phyloP scores from a whole-genome alignment of 306 rosid genomes.

The Sicyos baderoa region DNA sequence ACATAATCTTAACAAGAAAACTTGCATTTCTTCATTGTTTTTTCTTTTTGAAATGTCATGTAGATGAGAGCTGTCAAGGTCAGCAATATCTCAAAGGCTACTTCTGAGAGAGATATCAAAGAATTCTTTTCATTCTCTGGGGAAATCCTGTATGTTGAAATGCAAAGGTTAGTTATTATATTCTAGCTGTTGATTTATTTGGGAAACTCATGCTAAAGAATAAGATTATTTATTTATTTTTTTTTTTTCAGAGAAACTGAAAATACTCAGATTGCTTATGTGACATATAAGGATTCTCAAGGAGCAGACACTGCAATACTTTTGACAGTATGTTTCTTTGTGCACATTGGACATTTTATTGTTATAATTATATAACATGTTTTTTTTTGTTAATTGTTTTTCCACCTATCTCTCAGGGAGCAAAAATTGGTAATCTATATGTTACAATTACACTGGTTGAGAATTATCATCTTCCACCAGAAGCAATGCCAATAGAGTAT shows the following conservation, averaged over 20 bases:
- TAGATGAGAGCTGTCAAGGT: conserved; percentile 68
- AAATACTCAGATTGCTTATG: conserved; percentile 63
- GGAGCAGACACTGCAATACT: conserved; percentile 80
- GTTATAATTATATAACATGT: not conserved
- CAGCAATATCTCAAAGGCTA: conserved; percentile 54
- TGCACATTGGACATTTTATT: not conserved
- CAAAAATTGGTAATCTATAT: conserved; percentile 45
- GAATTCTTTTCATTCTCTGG: conserved; percentile 92
- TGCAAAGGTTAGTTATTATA: conserved; percentile 51
- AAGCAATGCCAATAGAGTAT: conserved; percentile 40
- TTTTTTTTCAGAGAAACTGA: conserved; percentile 46
- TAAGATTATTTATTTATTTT: not conserved
- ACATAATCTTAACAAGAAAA: not conserved
- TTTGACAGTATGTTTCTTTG: conserved; percentile 45
- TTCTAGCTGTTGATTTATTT: conserved; percentile 1
- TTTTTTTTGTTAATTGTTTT: not conserved
- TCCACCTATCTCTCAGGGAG: conserved; percentile 37
- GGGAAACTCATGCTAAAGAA: conserved; percentile 20
- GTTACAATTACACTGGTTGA: conserved; percentile 56
- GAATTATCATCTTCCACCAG: conserved; percentile 71
- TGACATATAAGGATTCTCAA: conserved; percentile 68
- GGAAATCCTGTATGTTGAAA: conserved; percentile 58
- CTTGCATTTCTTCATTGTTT: not conserved
- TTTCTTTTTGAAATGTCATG: not conserved
- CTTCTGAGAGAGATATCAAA: conserved; percentile 46